These are phyloP conservation scores for Leptographium radiaticola DNA, from an alignment of 2,329 filamentous ascomycete species.

Conservation along the genomic window DNA sequence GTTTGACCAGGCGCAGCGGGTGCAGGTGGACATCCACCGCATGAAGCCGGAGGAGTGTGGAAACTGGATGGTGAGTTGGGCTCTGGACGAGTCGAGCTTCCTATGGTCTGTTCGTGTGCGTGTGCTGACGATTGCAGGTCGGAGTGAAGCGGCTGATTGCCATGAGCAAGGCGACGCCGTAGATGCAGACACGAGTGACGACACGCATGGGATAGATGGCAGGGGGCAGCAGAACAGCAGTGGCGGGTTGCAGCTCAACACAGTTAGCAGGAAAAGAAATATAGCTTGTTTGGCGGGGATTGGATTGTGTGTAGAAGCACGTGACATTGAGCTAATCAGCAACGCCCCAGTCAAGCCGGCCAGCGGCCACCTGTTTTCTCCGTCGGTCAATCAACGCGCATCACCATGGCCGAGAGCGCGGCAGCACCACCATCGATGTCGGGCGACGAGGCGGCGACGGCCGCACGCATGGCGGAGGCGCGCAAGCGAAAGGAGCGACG, in stretches of 20 bases:
- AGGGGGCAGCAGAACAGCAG: too few species aligned
- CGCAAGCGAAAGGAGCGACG: conserved; percentile 66
- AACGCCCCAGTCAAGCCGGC: not conserved
- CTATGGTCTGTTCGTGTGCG: not conserved
- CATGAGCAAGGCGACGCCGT: conserved; percentile 48
- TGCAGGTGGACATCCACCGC: conserved; percentile 64
- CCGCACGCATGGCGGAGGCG: conserved; percentile 32
- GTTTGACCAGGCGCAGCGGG: conserved; percentile 50
- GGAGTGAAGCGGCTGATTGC: conserved; percentile 50
- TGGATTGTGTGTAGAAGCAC: not conserved
- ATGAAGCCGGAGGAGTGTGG: conserved; percentile 71
- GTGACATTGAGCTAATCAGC: not conserved
- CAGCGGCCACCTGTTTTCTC: not conserved
- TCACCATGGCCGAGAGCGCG: not conserved
- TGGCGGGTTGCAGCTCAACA: too few species aligned
- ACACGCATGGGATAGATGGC: not conserved
- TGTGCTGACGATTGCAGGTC: conserved; percentile 24
- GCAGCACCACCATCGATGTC: not conserved
- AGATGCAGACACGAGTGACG: not conserved
- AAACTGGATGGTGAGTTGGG: conserved; percentile 65
- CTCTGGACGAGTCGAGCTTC: too few species aligned
- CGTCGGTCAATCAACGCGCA: not conserved
- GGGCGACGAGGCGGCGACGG: conserved; percentile 30
- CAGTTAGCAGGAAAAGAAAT: too few species aligned
- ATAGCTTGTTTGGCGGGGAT: too few species aligned